These are phyloP conservation scores for Bacidia rubella DNA, from an alignment of 495 filamentous ascomycete species.

Conservation along the genomic window DNA sequence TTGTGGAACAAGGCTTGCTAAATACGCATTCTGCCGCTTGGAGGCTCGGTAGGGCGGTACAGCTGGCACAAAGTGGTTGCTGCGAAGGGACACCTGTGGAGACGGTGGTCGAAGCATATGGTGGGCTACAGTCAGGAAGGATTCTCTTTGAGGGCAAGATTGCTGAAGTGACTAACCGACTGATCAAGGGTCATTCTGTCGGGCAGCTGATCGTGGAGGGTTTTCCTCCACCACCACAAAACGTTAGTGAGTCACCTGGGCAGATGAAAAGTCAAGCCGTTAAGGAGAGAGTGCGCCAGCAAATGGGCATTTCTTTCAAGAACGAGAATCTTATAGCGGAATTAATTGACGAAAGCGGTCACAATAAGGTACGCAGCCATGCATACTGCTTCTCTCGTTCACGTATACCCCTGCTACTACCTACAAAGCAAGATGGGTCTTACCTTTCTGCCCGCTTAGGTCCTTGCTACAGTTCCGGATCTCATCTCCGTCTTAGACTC, in stretches of 20 bases:
- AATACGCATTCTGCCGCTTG: slow-evolving; percentile 32
- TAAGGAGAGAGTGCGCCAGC: background rate
- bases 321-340: background rate
- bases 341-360: background rate
- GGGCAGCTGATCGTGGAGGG: slow-evolving; percentile 21
- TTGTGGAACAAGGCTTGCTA: slow-evolving; percentile 22
- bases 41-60: slow-evolving; percentile 37
- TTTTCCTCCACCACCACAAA: background rate
- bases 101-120: slow-evolving; percentile 42
- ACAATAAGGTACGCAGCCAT: background rate
- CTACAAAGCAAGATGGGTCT: too few species aligned
- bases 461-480: slow-evolving; percentile 46
- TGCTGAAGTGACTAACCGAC: slow-evolving; percentile 38
- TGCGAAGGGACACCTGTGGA: slow-evolving; percentile 37
- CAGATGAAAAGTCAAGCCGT: background rate
- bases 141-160: slow-evolving; percentile 51
- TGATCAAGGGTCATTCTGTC: slow-evolving; percentile 41
- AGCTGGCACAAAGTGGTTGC: slow-evolving; percentile 10
- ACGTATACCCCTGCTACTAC: too few species aligned
- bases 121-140: slow-evolving; percentile 34
- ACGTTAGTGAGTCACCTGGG: background rate
- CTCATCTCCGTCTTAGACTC: slow-evolving; percentile 47
- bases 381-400: background rate
- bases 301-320: background rate
- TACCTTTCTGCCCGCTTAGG: slow-evolving; percentile 49